Evolutionary conservation across 1,284 basidiomycete genomes (phyloP).

Genomic region (Neonothopanus nambi): DNA sequence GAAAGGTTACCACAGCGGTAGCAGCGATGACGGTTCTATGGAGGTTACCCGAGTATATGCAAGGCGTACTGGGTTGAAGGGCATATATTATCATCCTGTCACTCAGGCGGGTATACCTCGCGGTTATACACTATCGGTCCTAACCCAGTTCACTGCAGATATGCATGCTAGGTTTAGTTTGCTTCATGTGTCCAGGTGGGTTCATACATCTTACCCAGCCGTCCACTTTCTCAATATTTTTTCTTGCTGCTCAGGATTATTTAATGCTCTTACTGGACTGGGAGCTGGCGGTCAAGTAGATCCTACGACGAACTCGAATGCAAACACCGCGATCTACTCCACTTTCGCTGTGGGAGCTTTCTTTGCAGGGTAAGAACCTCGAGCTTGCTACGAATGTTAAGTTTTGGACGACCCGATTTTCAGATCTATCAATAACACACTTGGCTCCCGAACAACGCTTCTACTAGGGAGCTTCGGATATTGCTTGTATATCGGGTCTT

Average conservation of each 20-base stretch:
- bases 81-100: constrained; percentile 47
- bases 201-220: constrained; percentile 26
- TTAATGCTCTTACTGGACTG: constrained; percentile 61
- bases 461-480: constrained; percentile 72
- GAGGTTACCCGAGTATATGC: constrained; percentile 25
- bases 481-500: constrained; percentile 72
- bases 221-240: constrained; percentile 15
- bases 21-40: constrained; percentile 24
- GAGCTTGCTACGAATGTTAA: constrained; percentile 13
- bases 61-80: constrained; percentile 38
- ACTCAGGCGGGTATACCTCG: constrained; percentile 39
- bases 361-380: constrained; percentile 59
- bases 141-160: constrained; percentile 31
- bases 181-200: constrained; percentile 64
- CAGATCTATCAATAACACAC: constrained; percentile 74
- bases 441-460: constrained; percentile 75
- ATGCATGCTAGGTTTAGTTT: constrained; percentile 65
- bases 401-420: constrained; percentile 5
- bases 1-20: constrained; percentile 20
- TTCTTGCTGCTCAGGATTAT: constrained; percentile 37
- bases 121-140: constrained; percentile 18
- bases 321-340: constrained; percentile 66
- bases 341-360: constrained; percentile 67
- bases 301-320: constrained; percentile 59
- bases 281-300: constrained; percentile 73